phyloP scores from a whole-genome alignment of 1,139 yeast species.

The Hanseniaspora uvarum region DNA sequence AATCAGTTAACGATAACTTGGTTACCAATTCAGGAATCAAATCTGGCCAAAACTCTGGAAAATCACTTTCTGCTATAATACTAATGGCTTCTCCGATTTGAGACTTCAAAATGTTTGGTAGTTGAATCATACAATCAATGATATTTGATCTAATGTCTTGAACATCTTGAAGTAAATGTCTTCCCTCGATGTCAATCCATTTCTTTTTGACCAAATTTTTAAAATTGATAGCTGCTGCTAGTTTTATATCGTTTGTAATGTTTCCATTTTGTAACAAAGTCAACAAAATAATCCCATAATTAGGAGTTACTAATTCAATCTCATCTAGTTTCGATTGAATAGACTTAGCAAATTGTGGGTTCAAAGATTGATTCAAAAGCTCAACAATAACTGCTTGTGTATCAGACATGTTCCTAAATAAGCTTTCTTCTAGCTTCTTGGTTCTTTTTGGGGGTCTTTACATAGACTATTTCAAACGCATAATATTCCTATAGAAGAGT shows the following conservation, averaged over 20 bases:
- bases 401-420: conserved; percentile 33
- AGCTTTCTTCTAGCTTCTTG: no score
- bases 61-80: conserved; percentile 88
- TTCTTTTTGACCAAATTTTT: conserved; percentile 74
- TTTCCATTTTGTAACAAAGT: conserved; percentile 64
- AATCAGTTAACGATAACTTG: conserved; percentile 50
- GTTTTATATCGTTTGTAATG: conserved; percentile 48
- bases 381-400: conserved; percentile 30
- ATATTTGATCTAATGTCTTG: conserved; percentile 63
- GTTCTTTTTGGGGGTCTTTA: no score
- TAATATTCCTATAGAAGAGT: no score
- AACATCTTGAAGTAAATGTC: conserved; percentile 54
- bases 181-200: conserved; percentile 88
- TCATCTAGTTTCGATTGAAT: conserved; percentile 52
- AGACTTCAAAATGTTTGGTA: conserved; percentile 66
- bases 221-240: conserved; percentile 85
- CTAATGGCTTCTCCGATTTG: conserved; percentile 93
- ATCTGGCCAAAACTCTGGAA: conserved; percentile 80
- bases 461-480: no score
- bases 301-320: conserved; percentile 49
- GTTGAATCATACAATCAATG: conserved; percentile 66
- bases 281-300: conserved; percentile 64
- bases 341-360: conserved; percentile 42
- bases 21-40: conserved; percentile 66
- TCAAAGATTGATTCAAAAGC: conserved; percentile 34